These are phyloP conservation scores for Cenchrus purpureus DNA, from an alignment of 176 grass and related monocot genomes.

Conservation along the genomic window DNA sequence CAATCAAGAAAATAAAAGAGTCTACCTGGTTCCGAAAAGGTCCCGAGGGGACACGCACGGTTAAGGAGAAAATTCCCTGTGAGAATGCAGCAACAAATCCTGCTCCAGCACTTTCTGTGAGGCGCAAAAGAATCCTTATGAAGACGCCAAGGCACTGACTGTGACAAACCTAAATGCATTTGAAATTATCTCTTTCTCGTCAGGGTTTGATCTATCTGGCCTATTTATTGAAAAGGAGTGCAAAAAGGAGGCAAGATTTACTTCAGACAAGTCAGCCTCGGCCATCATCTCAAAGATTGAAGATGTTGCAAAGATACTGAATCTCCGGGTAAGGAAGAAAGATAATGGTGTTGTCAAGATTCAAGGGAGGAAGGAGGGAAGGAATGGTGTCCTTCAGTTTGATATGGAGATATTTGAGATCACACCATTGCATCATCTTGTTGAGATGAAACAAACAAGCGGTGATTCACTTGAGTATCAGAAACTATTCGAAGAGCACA, in stretches of 20 bases:
- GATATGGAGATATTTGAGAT: constrained; percentile 75
- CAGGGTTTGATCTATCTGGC: constrained; percentile 71
- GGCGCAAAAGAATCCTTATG: constrained; percentile 35
- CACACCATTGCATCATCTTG: constrained; percentile 52
- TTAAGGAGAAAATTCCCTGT: constrained; percentile 39
- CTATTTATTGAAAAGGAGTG: constrained; percentile 56
- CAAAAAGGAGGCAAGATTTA: constrained; percentile 72
- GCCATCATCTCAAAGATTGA: constrained; percentile 62
- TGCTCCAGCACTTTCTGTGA: constrained; percentile 1
- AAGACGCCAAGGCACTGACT: constrained; percentile 41
- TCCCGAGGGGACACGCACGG: constrained; percentile 30
- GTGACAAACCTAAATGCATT: constrained; percentile 77
- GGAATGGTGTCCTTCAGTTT: constrained; percentile 68
- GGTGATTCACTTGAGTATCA: constrained; percentile 80
- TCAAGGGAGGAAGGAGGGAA: constrained; percentile 66
- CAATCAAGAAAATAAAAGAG: constrained; percentile 74
- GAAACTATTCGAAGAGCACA: constrained; percentile 61
- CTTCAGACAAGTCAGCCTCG: constrained; percentile 67
- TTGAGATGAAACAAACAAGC: constrained; percentile 79
- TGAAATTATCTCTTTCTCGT: constrained; percentile 79
- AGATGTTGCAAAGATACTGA: constrained; percentile 54
- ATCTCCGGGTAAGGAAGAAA: constrained; percentile 81
- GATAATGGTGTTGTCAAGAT: constrained; percentile 66
- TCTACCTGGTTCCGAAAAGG: constrained; percentile 82
- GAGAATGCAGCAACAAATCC: constrained; percentile 10